These are phyloP conservation scores for Candida smagusa DNA, from an alignment of 1,139 yeast species.

Conservation along the genomic window DNA sequence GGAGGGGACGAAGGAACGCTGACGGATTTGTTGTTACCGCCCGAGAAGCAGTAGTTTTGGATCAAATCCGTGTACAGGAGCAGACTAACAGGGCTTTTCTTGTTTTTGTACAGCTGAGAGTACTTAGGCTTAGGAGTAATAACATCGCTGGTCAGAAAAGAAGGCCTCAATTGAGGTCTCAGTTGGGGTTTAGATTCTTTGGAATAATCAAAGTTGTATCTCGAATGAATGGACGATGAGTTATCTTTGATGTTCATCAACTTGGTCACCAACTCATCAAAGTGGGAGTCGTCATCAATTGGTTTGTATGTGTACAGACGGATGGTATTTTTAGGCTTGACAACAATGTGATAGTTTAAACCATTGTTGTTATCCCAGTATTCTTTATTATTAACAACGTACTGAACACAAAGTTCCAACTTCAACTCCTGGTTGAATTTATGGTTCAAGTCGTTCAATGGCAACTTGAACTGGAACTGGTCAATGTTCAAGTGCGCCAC, in stretches of 20 bases:
- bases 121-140: conserved; percentile 15
- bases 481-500: conserved; percentile 27
- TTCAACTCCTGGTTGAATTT: conserved; percentile 10
- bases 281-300: conserved; percentile 18
- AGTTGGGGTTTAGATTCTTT: conserved; percentile 1
- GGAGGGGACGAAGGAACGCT: conserved; percentile 1
- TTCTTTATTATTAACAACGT: conserved; percentile 13
- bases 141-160: conserved; percentile 26
- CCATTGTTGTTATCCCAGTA: conserved; percentile 23
- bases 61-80: conserved; percentile 30
- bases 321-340: conserved; percentile 17
- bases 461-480: conserved; percentile 37
- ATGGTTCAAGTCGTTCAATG: conserved; percentile 24
- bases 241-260: conserved; percentile 12
- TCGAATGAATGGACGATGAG: conserved; percentile 10
- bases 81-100: conserved; percentile 16
- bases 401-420: conserved; percentile 20
- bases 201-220: conserved; percentile 11
- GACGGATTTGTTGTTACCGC: conserved; percentile 15
- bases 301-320: conserved; percentile 14
- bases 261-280: conserved; percentile 24
- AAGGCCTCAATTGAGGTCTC: conserved; percentile 25
- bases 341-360: conserved; percentile 26
- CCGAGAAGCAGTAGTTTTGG: conserved; percentile 33
- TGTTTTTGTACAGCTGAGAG: conserved; percentile 18